These are phyloP conservation scores for Candida coleopterorum DNA, from an alignment of 805 yeast genomes.

Conservation along the genomic window DNA sequence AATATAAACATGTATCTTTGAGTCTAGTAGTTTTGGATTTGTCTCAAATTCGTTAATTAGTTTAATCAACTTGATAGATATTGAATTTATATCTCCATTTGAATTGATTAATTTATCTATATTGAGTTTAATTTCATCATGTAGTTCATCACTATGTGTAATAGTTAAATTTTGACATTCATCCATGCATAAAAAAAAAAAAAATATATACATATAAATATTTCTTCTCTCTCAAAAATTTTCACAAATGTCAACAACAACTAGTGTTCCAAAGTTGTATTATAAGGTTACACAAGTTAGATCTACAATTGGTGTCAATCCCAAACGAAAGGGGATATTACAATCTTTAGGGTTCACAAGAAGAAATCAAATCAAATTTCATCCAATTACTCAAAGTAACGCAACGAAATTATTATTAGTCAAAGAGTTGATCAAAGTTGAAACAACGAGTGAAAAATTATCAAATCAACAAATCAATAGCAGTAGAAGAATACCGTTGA, in stretches of 20 bases:
- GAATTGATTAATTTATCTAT: slow-evolving; percentile 2
- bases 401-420: slow-evolving; percentile 83
- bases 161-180: slow-evolving; percentile 9
- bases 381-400: slow-evolving; percentile 64
- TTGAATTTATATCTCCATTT: background rate
- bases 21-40: slow-evolving; percentile 48
- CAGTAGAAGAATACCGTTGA: slow-evolving; percentile 56
- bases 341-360: slow-evolving; percentile 68
- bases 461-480: slow-evolving; percentile 48
- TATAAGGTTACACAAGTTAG: slow-evolving; percentile 69
- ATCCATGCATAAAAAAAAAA: slow-evolving; percentile 2
- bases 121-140: slow-evolving; percentile 7
- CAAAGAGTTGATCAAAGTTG: slow-evolving; percentile 83
- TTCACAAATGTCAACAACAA: no score
- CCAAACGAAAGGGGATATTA: slow-evolving; percentile 57
- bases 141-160: slow-evolving; percentile 15
- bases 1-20: slow-evolving; percentile 29
- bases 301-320: slow-evolving; percentile 84
- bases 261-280: slow-evolving; percentile 15
- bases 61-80: slow-evolving; percentile 3
- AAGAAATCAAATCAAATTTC: slow-evolving; percentile 72
- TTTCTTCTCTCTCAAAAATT: no score
- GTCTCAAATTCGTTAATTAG: slow-evolving; percentile 49
- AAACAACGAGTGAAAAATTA: slow-evolving; percentile 54
- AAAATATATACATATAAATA: no score